phyloP scores from a whole-genome alignment of 2,329 filamentous ascomycete genomes.

The Diaporthe destruens region DNA sequence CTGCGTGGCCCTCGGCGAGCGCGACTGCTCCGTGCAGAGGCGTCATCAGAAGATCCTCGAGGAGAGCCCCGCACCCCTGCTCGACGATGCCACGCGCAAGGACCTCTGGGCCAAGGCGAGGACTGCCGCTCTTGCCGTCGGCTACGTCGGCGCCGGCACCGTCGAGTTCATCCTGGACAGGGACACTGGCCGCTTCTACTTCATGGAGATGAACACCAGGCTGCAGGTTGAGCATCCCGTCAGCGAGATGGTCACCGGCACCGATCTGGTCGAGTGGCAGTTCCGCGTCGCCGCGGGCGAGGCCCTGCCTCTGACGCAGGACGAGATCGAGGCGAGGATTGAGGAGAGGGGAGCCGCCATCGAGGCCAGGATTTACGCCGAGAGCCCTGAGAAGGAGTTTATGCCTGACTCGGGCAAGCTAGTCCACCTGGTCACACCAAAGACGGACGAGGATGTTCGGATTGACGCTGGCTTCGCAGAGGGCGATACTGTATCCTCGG shows the following conservation, averaged over 20 bases:
- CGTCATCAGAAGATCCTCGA: constrained; percentile 93
- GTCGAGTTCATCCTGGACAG: constrained; percentile 93
- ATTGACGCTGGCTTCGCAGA: constrained; percentile 94
- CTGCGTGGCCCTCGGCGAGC: constrained; percentile 86
- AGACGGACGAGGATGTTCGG: constrained; percentile 77
- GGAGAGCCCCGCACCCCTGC: constrained; percentile 83
- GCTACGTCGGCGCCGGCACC: constrained; percentile 91
- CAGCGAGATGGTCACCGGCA: constrained; percentile 77
- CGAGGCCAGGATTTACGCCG: constrained; percentile 96
- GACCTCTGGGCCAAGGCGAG: constrained; percentile 76
- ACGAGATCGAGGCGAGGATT: constrained; percentile 80
- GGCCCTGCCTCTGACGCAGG: constrained; percentile 67
- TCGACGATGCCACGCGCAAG: constrained; percentile 68
- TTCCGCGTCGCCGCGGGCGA: constrained; percentile 78
- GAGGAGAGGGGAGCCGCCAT: constrained; percentile 85
- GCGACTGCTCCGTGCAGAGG: constrained; percentile 89
- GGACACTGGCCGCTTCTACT: constrained; percentile 83
- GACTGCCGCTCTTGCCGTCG: constrained; percentile 78
- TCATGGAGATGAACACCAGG: constrained; percentile 87
- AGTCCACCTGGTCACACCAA: constrained; percentile 83
- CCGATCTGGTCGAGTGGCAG: constrained; percentile 93
- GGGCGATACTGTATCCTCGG: constrained; percentile 91
- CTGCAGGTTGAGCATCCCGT: constrained; percentile 98
- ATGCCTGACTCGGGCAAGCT: constrained; percentile 93
- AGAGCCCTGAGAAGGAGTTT: constrained; percentile 92